phyloP scores from a whole-genome alignment of 768 basidiomycete species.

The Clathrus columnatus region DNA sequence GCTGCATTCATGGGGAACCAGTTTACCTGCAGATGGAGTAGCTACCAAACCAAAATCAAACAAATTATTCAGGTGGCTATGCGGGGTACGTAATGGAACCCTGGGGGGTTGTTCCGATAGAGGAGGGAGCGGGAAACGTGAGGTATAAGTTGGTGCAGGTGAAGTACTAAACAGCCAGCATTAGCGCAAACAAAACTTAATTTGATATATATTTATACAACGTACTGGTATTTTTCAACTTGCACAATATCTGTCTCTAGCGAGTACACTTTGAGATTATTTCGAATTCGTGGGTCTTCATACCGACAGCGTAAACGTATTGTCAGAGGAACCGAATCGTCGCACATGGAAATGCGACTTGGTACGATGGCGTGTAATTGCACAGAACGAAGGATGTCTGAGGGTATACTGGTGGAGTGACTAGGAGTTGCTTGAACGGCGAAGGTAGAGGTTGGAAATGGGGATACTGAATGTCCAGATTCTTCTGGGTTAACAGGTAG shows the following conservation, averaged over 20 bases:
- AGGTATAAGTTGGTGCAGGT: constrained; percentile 32
- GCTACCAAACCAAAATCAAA: constrained; percentile 40
- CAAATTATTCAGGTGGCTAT: constrained; percentile 38
- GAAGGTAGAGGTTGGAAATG: constrained; percentile 24
- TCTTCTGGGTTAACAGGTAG: constrained; percentile 4
- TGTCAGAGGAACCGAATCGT: constrained; percentile 41
- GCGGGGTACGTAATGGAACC: constrained; percentile 44
- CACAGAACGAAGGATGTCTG: constrained; percentile 49
- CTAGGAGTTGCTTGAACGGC: constrained; percentile 3
- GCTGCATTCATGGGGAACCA: constrained; percentile 11
- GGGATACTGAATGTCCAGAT: constrained; percentile 24
- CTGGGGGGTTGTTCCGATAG: constrained; percentile 54
- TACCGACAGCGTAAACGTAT: constrained; percentile 50
- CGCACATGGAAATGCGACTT: constrained; percentile 38
- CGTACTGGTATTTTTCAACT: constrained; percentile 58
- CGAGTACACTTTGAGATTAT: constrained; percentile 45
- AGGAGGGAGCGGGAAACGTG: constrained; percentile 49
- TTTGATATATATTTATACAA: constrained; percentile 1
- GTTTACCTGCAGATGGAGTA: constrained; percentile 25
- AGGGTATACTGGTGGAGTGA: constrained; percentile 30
- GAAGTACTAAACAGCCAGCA: constrained; percentile 26
- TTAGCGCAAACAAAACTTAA: background rate
- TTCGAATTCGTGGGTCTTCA: constrained; percentile 37
- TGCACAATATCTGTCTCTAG: constrained; percentile 55
- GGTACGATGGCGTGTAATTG: constrained; percentile 60